phyloP scores from a whole-genome alignment of 1,284 basidiomycete species.

The Hemileia vastatrix region DNA sequence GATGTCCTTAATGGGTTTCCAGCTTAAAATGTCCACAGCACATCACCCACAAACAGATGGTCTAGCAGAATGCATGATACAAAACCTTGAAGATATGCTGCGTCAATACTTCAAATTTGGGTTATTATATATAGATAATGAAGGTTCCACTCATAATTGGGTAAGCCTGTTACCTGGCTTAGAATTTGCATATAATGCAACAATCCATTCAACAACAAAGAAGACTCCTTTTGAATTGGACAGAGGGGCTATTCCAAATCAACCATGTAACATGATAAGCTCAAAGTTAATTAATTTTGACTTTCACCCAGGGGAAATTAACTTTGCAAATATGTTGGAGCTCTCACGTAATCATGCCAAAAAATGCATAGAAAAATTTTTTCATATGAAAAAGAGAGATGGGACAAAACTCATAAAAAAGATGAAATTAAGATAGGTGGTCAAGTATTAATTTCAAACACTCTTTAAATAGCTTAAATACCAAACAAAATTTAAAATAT shows the following conservation, averaged over 20 bases:
- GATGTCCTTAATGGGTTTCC: constrained; percentile 42
- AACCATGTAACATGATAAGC: neutral
- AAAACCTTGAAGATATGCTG: constrained; percentile 38
- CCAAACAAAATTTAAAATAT: neutral
- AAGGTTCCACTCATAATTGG: constrained; percentile 13
- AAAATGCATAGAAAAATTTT: neutral
- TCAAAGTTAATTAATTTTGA: neutral
- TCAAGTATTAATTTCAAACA: no score
- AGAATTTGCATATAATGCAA: constrained; percentile 5
- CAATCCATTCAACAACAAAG: neutral
- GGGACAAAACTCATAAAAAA: neutral
- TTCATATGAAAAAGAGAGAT: constrained; percentile 12
- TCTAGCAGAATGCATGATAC: constrained; percentile 23
- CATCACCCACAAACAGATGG: constrained; percentile 48
- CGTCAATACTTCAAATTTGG: constrained; percentile 5
- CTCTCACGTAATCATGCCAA: neutral
- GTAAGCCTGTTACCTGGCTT: constrained; percentile 1
- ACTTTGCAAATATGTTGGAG: constrained; percentile 3
- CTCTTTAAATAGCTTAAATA: neutral
- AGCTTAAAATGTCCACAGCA: constrained; percentile 47
- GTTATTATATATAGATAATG: constrained; percentile 3
- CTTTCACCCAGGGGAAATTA: neutral
- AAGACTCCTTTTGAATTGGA: neutral
- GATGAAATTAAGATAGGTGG: no score
- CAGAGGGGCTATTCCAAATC: neutral